A percentile compares a stretch with the other conserved stretches of the same genome.
phyloP scores from a whole-genome alignment of 1,139 yeast genomes.

The Geotrichum aggregatum region DNA sequence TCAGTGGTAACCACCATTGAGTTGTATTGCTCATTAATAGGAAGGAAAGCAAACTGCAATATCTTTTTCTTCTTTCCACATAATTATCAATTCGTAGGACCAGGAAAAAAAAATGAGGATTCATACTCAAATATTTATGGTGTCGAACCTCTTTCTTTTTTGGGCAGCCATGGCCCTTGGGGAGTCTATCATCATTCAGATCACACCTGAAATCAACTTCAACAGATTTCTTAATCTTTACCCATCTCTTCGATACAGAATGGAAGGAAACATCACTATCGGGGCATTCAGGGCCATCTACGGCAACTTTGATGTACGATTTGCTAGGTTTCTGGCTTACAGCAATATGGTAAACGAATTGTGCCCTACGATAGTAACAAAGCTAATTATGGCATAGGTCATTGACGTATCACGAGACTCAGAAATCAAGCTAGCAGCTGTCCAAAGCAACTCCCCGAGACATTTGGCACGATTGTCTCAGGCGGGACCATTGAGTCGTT shows the following conservation, averaged over 20 bases:
- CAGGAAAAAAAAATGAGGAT: not conserved
- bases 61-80: not conserved
- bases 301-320: constrained; percentile 30
- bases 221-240: constrained; percentile 29
- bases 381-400: constrained; percentile 25
- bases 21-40: not conserved
- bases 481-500: constrained; percentile 39
- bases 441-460: constrained; percentile 57
- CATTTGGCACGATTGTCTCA: constrained; percentile 66
- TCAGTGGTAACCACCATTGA: not conserved
- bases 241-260: constrained; percentile 28
- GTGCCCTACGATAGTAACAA: not conserved
- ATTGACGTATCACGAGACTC: constrained; percentile 33
- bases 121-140: not conserved
- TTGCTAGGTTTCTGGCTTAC: constrained; percentile 27
- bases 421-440: constrained; percentile 32
- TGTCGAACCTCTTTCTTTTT: not conserved
- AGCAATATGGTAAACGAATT: constrained; percentile 27
- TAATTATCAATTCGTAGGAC: not conserved
- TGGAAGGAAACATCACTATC: constrained; percentile 28
- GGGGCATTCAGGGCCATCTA: constrained; percentile 33
- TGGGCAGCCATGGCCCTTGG: constrained; percentile 4
- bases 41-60: not conserved
- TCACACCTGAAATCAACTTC: constrained; percentile 29
- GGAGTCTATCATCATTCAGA: constrained; percentile 28